Base-by-base conservation (phyloP, 2,329 filamentous ascomycete genomes). In the Calonectria ilicicola region DNA sequence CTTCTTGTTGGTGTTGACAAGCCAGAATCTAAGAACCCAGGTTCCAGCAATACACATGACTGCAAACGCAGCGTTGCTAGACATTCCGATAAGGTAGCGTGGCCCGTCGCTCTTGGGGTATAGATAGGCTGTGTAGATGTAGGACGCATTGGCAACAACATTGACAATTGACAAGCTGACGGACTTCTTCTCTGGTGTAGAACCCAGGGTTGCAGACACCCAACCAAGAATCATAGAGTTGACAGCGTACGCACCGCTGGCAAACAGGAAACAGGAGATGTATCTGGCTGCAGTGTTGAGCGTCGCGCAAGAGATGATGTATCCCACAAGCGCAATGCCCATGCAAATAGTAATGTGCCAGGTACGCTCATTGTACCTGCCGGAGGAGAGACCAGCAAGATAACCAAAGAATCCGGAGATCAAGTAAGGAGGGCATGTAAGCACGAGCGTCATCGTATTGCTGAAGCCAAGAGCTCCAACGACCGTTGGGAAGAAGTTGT, bases 121-220 rank as follows among this genome's bases (percentile, higher is more conserved):
- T 6, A 87, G 76, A 67, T 87, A 87, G 1, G 86, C 83, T 1
- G 85, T 87, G 81, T 85, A 88, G 26, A 88, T 84, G 72, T 87
- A 87, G 0, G 83, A 84, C 0, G 83, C 83, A 47, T 87, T 87
- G 32, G 83, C 84, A 10, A 86, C 72, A 0, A 86, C 85, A 32
- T 86, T 87, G 35, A 87, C 85, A 38, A 87, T 84, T 5, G 82
- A 82, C 19, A 87, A 76, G 17, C 82, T 81, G 19, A 84, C 82
- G 0, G 86, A 85, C 69, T 86, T 86, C 78, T 87, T 87, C 78
- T 87, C 85, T 1, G 82, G 82, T 0, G 84, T 87, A 27, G 86
- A 85, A 0, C 84, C 84, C 7, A 85, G 82, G 0, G 84, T 86
- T 0, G 81, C 80, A 0, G 80, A 82, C 0, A 85, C 84, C 85